Evolutionary conservation across 2,329 filamentous ascomycete genomes (phyloP).

Genomic region (Scedosporium apiospermum): DNA sequence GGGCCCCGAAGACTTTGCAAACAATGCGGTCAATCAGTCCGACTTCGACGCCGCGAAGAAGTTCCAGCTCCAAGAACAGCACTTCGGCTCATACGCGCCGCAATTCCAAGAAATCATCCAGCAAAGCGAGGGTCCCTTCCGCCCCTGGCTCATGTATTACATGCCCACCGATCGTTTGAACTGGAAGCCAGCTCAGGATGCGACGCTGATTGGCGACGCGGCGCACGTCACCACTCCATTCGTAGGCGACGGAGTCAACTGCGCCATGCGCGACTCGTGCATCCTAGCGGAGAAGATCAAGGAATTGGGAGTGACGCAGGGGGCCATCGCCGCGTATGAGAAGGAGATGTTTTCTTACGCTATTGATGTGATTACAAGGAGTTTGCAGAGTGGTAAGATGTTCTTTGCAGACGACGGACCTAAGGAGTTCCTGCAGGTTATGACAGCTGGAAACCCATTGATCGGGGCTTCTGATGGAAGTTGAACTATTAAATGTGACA

Average conservation of each 20-base stretch:
- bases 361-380: constrained; percentile 1
- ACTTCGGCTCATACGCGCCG: constrained; percentile 28
- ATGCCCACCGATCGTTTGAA: constrained; percentile 38
- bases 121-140: constrained; percentile 2
- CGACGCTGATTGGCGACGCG: constrained; percentile 49
- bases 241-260: constrained; percentile 51
- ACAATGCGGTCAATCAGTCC: constrained; percentile 29
- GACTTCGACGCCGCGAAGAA: constrained; percentile 28
- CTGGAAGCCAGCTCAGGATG: constrained; percentile 36
- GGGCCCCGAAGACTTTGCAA: constrained; percentile 29
- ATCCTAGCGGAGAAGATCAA: constrained; percentile 35
- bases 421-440: neutral
- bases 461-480: neutral
- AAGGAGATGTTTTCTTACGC: constrained; percentile 22
- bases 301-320: constrained; percentile 18
- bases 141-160: constrained; percentile 33
- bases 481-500: neutral
- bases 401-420: neutral
- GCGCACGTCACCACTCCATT: constrained; percentile 51
- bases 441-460: neutral
- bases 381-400: neutral
- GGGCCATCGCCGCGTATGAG: constrained; percentile 25
- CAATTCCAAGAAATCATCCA: constrained; percentile 21
- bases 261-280: constrained; percentile 44
- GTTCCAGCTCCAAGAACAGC: constrained; percentile 28